Evolutionary conservation across 768 basidiomycete genomes (phyloP), one percentile per base, ranked within the genome.

Genomic region (Ephemerocybe angulata): DNA sequence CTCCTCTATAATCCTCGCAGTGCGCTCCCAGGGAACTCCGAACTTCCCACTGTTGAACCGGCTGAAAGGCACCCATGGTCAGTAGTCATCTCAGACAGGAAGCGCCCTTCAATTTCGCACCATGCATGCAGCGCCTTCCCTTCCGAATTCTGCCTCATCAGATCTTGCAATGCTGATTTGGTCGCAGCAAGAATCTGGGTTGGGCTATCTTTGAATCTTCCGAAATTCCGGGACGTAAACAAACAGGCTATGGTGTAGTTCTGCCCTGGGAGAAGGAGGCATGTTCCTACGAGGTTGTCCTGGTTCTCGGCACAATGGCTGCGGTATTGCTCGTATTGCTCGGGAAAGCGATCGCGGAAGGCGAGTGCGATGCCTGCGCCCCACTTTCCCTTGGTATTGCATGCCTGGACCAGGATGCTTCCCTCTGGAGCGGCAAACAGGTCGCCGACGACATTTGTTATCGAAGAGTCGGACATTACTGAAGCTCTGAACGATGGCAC

Each of bases 11-110:
- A 75, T 58, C 15, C 60, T 66, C 50, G 70, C 74, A 3, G 74
- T 75, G 19, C 66, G 62, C 35, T 62, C 64, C 75, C 75, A 77
- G 30, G 70, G 69, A 29, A 77, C 76, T n/a, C 67, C 72, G 63
- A 77, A 76, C 57, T 70, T 74, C 28, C 74, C 76, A 43, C 74
- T 73, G 57, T 77, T 76, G 58, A 77, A 72, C 11, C 72, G 74
- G 53, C 74, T 77, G 50, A n/a, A 22, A 12, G 24, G 2, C 42
- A 37, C 27, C n/a, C n/a, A n/a, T n/a, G n/a, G 41, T 13, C 4
- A 54, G 53, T 25, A 28, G 15, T n/a, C 38, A 38, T 28, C 46
- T 27, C 30, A 27, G 13, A 38, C 30, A 22, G 30, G 13, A 21
- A 22, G 22, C 22, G 19, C 37, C 29, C 12, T 41, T 33, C 7